phyloP scores from a whole-genome alignment of 2,329 filamentous ascomycete species.

The Pseudocercospora macadamiae region DNA sequence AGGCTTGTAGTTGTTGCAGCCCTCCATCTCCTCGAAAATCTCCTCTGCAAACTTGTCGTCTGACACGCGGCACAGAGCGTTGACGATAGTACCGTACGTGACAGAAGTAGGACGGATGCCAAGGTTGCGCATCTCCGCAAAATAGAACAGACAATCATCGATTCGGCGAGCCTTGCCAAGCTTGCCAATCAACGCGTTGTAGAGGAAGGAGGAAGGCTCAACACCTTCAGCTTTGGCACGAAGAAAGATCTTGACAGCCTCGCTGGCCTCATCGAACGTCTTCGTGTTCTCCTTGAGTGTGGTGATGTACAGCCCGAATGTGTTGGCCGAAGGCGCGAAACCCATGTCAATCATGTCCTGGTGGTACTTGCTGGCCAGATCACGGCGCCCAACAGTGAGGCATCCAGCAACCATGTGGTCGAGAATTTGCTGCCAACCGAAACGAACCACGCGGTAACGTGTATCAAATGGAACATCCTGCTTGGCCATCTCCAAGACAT shows the following conservation, averaged over 20 bases:
- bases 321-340: constrained; percentile 91
- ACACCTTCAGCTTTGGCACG: constrained; percentile 92
- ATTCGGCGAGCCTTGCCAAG: constrained; percentile 96
- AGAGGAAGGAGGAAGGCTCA: constrained; percentile 93
- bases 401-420: constrained; percentile 96
- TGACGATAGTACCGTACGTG: constrained; percentile 97
- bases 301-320: constrained; percentile 98
- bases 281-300: constrained; percentile 95
- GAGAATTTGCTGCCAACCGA: constrained; percentile 94
- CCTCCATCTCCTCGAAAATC: constrained; percentile 98
- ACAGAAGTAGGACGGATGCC: constrained; percentile 95
- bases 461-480: constrained; percentile 82
- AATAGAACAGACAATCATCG: constrained; percentile 97
- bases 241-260: constrained; percentile 96
- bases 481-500: constrained; percentile 87
- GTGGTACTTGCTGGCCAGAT: constrained; percentile 82
- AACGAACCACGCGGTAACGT: constrained; percentile 84
- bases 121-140: constrained; percentile 92
- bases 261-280: constrained; percentile 95
- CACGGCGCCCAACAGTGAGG: constrained; percentile 78
- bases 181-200: constrained; percentile 98
- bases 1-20: constrained; percentile 98
- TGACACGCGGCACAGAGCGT: constrained; percentile 93
- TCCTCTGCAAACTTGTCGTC: constrained; percentile 98
- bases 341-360: constrained; percentile 90